Conservation (phyloP, 176 grass and related monocot genomes). For the Tillandsia fasciculata region DNA sequence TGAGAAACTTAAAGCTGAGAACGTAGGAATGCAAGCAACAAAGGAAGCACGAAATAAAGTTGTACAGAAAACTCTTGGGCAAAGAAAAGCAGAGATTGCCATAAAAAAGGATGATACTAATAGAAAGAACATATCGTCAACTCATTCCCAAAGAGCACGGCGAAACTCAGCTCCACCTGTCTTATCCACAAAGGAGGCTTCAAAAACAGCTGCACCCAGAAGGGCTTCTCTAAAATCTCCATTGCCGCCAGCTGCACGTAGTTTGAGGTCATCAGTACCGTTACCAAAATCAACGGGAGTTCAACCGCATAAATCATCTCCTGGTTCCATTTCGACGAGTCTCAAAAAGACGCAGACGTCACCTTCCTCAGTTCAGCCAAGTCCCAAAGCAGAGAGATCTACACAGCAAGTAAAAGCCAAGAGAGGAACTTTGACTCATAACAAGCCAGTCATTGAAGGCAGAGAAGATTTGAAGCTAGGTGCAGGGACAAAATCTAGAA, state of each 20-base stretch:
- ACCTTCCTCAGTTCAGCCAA: slow-evolving; percentile 30
- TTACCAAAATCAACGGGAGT: slow-evolving; percentile 52
- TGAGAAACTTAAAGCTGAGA: slow-evolving; percentile 47
- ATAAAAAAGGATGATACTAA: slow-evolving; percentile 30
- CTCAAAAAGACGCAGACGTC: slow-evolving; percentile 31
- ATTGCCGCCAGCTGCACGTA: slow-evolving; percentile 41
- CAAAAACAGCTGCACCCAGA: slow-evolving; percentile 47
- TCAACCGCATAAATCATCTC: slow-evolving; percentile 48
- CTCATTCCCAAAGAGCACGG: slow-evolving; percentile 40
- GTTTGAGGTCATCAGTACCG: slow-evolving; percentile 67
- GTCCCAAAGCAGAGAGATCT: slow-evolving; percentile 41
- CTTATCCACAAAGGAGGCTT: slow-evolving; percentile 56
- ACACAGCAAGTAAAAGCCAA: slow-evolving; percentile 36
- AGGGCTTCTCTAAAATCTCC: slow-evolving; percentile 53
- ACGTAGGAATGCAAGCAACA: slow-evolving; percentile 34
- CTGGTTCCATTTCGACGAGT: slow-evolving; percentile 43
- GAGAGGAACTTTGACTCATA: slow-evolving; percentile 26
- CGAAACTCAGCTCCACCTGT: slow-evolving; percentile 90
- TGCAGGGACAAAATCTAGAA: slow-evolving; percentile 35
- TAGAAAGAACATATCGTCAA: slow-evolving; percentile 57
- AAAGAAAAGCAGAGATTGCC: slow-evolving; percentile 34
- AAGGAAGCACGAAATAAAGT: slow-evolving; percentile 40
- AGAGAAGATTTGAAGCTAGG: slow-evolving; percentile 63
- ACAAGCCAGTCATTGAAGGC: slow-evolving; percentile 39
- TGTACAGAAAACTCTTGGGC: slow-evolving; percentile 37